Conservation (phyloP, 129 eudicot species). For the Glebionis coronaria region DNA sequence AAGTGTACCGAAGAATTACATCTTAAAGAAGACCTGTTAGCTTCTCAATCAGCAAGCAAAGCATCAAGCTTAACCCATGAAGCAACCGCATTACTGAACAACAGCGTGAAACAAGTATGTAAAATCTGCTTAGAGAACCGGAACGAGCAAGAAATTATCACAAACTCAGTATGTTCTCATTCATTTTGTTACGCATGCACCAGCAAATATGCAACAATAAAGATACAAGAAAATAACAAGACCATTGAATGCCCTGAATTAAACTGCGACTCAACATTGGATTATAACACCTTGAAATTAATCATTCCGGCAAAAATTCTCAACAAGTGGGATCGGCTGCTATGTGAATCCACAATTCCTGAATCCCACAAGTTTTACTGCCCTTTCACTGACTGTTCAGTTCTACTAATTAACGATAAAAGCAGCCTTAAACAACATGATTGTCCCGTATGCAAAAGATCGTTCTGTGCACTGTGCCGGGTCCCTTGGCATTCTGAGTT, state of each 20-base stretch:
- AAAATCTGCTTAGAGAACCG: conserved; percentile 42
- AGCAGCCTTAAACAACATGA: conserved; percentile 14
- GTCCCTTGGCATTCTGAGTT: conserved; percentile 62
- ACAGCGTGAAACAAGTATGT: conserved; percentile 12
- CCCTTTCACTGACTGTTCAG: conserved; percentile 44
- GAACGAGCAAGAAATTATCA: conserved; percentile 28
- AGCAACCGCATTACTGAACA: conserved; percentile 3
- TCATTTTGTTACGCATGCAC: conserved; percentile 44
- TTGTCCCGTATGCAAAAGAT: conserved; percentile 40
- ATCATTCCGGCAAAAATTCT: conserved; percentile 31
- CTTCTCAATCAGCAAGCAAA: conserved; percentile 15
- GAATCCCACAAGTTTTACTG: conserved; percentile 47
- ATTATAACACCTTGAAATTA: conserved; percentile 24
- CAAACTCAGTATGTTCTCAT: conserved; percentile 30
- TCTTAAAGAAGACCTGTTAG: conserved; percentile 31
- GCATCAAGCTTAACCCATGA: conserved; percentile 4
- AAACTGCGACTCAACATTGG: conserved; percentile 35
- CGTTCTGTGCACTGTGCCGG: conserved; percentile 44
- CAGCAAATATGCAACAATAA: conserved; percentile 37
- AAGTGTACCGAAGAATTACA: conserved; percentile 38
- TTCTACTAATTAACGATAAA: conserved; percentile 38
- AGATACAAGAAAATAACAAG: conserved; percentile 37
- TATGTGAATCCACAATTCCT: conserved; percentile 43
- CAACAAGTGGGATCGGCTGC: conserved; percentile 40
- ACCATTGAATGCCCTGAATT: conserved; percentile 38